Evolutionary conservation across 805 yeast genomes (phyloP), one percentile per base, ranked within the genome.

Genomic region (Yarrowia sp.): DNA sequence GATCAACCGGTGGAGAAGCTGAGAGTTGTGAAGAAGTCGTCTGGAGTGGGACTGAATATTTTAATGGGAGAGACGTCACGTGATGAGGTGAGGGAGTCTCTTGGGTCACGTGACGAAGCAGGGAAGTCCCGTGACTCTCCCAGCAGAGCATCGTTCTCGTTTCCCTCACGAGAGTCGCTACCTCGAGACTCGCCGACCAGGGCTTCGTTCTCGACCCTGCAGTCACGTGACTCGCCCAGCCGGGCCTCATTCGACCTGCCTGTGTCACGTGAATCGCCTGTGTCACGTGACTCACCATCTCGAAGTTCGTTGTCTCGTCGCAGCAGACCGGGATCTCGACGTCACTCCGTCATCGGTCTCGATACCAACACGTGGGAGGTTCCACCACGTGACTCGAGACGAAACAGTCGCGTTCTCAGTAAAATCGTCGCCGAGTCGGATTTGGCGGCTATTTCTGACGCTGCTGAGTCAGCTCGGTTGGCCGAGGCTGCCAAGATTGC

Each of bases 311-410:
- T 53, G 12, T 53, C 45, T 11, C 26, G 32, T 36, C 36, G 40
- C 35, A 35, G 42, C 16, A 10, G 10, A 8, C 26, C 12, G 4
- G 36, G 45, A 2, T 19, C 46, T 5, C 26, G 58, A 1, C 58
- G 58, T 5, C 42, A 52, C 8, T 36, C 58, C 5, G 14, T 22
- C 9, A 36, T 50, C 8, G 55, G 40, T n/a, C 10, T 12, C 2
- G 59, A 53, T 11, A 53, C 59, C 11, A 53, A 53, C 59, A 53
- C 59, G 19, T 53, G 59, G 59, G 59, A 53, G 11, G 59, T 53
- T 4, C 59, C 59, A 0, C 59, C 59, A 16, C 59, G 59, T 19
- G 59, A 53, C 36, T 53, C 59, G 16, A 16, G 59, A 0, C 59
- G 59, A 2, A 40, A 19, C 45, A 53, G 59, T 22, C 45, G 59